These are phyloP conservation scores for Erysimum cheiranthoides DNA, from an alignment of 345 rosid genomes.

Conservation along the genomic window DNA sequence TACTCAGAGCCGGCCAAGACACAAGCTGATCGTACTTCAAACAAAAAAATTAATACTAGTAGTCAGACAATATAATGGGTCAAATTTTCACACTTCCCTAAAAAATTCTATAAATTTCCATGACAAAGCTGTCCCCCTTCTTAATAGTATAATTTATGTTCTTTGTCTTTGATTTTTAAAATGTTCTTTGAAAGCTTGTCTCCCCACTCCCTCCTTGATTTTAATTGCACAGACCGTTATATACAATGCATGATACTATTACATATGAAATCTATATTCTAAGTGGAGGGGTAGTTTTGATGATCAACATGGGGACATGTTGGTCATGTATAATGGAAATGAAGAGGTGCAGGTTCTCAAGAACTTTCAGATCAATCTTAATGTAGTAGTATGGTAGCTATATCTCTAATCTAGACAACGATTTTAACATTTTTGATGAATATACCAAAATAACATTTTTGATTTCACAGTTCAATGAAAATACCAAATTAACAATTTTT, in stretches of 20 bases:
- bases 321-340: conserved; percentile 15
- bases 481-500: background rate
- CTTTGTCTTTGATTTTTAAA: conserved; percentile 29
- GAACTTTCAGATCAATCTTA: background rate
- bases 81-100: conserved; percentile 41
- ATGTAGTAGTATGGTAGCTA: background rate
- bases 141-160: conserved; percentile 37
- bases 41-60: background rate
- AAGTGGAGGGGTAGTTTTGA: background rate
- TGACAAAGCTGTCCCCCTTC: conserved; percentile 44
- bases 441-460: background rate
- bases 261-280: background rate
- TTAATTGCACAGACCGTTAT: conserved; percentile 6
- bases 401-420: background rate
- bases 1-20: too few relatives aligned
- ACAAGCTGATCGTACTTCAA: too few relatives aligned
- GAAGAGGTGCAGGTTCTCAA: conserved; percentile 29
- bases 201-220: conserved; percentile 14
- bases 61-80: conserved; percentile 37
- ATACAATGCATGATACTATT: conserved; percentile 9
- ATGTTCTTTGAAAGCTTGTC: conserved; percentile 45
- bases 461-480: background rate
- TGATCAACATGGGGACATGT: conserved; percentile 4
- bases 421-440: background rate
- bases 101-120: conserved; percentile 38